Base-by-base conservation (phyloP, 805 yeast species). In the Yamadazyma olivae region DNA sequence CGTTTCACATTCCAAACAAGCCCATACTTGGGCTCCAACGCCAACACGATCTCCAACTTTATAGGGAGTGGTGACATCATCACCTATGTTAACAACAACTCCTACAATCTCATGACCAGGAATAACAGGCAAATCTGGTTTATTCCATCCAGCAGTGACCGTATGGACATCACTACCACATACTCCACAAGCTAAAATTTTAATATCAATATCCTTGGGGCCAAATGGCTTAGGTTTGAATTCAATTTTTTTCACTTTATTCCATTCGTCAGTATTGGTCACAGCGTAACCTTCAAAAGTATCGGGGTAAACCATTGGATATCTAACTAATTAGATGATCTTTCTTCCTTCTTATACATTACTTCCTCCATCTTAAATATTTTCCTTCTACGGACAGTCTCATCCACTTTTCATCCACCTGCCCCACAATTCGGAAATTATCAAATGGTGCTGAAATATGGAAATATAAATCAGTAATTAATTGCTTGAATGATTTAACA, bases 21-120 rank as follows among this genome's bases (percentile, higher is more conserved):
- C 65, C 39, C 61, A 64, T 17, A 71, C 66, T 51, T 76, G 80
- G 17, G 93, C 91, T 48, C 95, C 95, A 33, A 83, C 72, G 36
- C 91, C 95, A 18, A 83, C 93, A 45, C 87, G 69, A 46, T 86
- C 81, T 37, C 95, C 95, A 14, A 81, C 55, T 53, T 69, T 75
- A 63, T 60, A 70, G 3, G 9, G 18, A 3, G 35, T 6, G 56
- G 53, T 13, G 45, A 83, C 77, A 23, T 72, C 62, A n/a, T 67
- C 47, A 36, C 93, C 95, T 27, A 82, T 65, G 24, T 64, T 69
- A 14, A 75, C 66, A 18, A 81, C 81, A 24, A 56, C 64, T 28
- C 87, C 87, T 30, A 81, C 61, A 44, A 81, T 70, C 54, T 81
- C 87, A 56, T 81, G 87, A 21, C 88, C 88, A 4, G 46, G 40